These are phyloP conservation scores for Borealophlyctis nickersoniae DNA, from an alignment of 192 early-diverging fungal genomes.

Conservation along the genomic window DNA sequence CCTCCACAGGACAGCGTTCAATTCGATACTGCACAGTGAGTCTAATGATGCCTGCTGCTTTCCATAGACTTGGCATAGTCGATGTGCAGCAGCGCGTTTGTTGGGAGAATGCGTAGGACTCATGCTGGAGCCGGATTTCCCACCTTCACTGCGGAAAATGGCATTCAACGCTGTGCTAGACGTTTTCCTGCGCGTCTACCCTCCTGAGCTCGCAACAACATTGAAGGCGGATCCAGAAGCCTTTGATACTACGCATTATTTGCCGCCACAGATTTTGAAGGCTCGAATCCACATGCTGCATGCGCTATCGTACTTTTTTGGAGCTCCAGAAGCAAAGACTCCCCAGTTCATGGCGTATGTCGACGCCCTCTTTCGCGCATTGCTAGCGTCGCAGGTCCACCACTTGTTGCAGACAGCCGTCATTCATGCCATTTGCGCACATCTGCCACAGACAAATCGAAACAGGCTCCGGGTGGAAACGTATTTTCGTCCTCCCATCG, in stretches of 20 bases:
- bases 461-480: conserved; percentile 42
- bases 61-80: conserved; percentile 16
- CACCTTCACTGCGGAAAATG: conserved; percentile 13
- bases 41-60: not conserved
- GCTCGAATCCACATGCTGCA: conserved; percentile 32
- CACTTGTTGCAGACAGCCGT: conserved; percentile 33
- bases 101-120: conserved; percentile 16
- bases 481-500: conserved; percentile 25
- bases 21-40: not conserved
- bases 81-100: conserved; percentile 20
- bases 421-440: conserved; percentile 29
- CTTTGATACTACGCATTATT: conserved; percentile 32
- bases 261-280: conserved; percentile 22
- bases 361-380: conserved; percentile 30
- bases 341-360: conserved; percentile 37
- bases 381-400: conserved; percentile 25
- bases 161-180: conserved; percentile 32
- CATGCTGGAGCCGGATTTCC: conserved; percentile 12
- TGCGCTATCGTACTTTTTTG: conserved; percentile 29
- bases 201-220: conserved; percentile 14
- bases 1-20: not conserved
- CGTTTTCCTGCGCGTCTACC: conserved; percentile 35
- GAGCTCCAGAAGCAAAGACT: conserved; percentile 21
- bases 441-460: conserved; percentile 45
- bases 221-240: conserved; percentile 11